Base-by-base conservation (phyloP, 2,329 filamentous ascomycete species). In the Ophiosphaerella korrae region DNA sequence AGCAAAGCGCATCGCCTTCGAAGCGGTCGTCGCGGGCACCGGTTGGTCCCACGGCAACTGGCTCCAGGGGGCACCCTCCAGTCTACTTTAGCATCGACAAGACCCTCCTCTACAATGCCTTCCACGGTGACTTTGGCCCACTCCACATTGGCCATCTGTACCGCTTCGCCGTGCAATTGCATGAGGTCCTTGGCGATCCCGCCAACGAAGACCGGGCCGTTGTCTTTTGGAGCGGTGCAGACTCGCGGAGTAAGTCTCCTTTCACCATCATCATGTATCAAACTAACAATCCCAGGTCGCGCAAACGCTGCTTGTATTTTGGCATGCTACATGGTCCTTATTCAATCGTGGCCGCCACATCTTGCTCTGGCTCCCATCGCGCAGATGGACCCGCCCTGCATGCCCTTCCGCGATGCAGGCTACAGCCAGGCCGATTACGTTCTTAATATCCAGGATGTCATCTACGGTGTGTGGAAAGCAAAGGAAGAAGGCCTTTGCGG, bases 351-450 rank as follows among this genome's bases (percentile, higher is more conserved):
- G 94, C 90, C 94, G 40, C 94, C 94, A 45, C 94, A 99, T 79
- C 80, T 97, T 65, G 94, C 94, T 31, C 84, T 99, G 36, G 93
- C 93, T 11, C 94, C 94, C 12, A 96, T 99, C 70, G 91, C 94
- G 6, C 94, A 99, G 77, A 89, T 95, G 67, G 94, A 99, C 70
- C 94, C 94, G 38, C 94, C 94, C 21, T 84, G 96, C 80, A 99
- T 99, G 94, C 94, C 94, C 9, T 99, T 99, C 83, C 87, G 94
- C 57, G 94, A 99, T 74, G 94, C 94, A 52, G 94, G 94, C 47
- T 99, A 99, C 81, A 97, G 92, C 75, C 93, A 97, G 76, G 94
- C 94, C 53, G 94, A 99, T 75, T 99, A 96, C 71, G 88, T 91
- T 47, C 85, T 99, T 64, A 96, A 89, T 52, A 91, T 99, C 37